These are phyloP conservation scores for Plantago rigida DNA, from an alignment of 305 asterid genomes.

Conservation along the genomic window DNA sequence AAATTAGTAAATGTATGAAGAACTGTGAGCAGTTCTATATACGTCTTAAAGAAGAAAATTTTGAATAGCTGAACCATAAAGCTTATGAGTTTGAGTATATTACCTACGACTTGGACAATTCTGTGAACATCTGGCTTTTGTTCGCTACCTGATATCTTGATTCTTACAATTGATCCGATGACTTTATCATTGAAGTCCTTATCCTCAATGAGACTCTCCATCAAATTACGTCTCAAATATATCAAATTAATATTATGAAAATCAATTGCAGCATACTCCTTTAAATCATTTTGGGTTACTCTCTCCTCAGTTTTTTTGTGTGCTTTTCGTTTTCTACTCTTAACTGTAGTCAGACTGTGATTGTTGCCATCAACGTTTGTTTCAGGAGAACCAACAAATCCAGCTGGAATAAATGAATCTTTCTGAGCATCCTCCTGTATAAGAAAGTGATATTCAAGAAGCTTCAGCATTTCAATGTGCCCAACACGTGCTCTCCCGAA, in stretches of 20 bases:
- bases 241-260: slow-evolving; percentile 73
- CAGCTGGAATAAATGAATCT: slow-evolving; percentile 62
- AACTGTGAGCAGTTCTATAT: slow-evolving; percentile 3
- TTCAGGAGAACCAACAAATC: slow-evolving; percentile 47
- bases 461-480: slow-evolving; percentile 86
- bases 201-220: slow-evolving; percentile 63
- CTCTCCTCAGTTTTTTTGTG: slow-evolving; percentile 50
- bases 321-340: slow-evolving; percentile 50
- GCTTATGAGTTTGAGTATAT: slow-evolving; percentile 15
- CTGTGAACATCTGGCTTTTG: slow-evolving; percentile 75
- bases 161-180: slow-evolving; percentile 73
- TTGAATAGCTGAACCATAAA: slow-evolving; percentile 14
- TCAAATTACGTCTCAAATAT: slow-evolving; percentile 62
- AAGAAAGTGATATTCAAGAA: slow-evolving; percentile 73
- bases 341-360: slow-evolving; percentile 23
- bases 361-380: slow-evolving; percentile 37
- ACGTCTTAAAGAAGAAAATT: slow-evolving; percentile 9
- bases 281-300: slow-evolving; percentile 42
- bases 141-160: slow-evolving; percentile 58
- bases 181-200: slow-evolving; percentile 57
- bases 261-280: slow-evolving; percentile 81
- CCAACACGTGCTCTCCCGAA: slow-evolving; percentile 84
- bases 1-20: slow-evolving; percentile 10
- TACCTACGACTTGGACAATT: slow-evolving; percentile 96
- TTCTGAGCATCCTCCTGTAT: slow-evolving; percentile 52